Conservation (phyloP, 768 basidiomycete species). For the Lactifluus echinatus region DNA sequence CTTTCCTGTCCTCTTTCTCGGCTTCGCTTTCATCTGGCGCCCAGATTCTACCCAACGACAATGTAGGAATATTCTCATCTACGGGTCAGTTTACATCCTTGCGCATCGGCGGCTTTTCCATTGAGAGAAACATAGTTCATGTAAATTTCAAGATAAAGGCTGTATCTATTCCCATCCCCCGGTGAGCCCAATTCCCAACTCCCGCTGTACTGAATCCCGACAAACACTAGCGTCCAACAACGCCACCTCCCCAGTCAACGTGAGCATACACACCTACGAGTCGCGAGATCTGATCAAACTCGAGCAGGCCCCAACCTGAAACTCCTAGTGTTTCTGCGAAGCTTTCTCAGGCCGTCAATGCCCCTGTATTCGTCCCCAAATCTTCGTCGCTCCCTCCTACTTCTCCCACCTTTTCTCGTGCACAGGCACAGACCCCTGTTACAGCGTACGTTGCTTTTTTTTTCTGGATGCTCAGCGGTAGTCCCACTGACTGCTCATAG, state of each 20-base stretch:
- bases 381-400: constrained; percentile 28
- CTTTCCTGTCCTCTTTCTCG: constrained; percentile 2
- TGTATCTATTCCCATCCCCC: constrained; percentile 78
- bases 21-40: constrained; percentile 15
- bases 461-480: background rate
- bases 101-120: constrained; percentile 1
- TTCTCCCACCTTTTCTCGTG: constrained; percentile 18
- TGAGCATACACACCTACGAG: constrained; percentile 16
- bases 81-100: constrained; percentile 49
- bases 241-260: constrained; percentile 15
- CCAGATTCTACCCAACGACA: constrained; percentile 66
- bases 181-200: constrained; percentile 31
- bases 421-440: constrained; percentile 18
- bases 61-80: constrained; percentile 86
- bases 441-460: constrained; percentile 16
- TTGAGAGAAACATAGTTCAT: constrained; percentile 42
- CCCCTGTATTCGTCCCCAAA: constrained; percentile 80
- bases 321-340: constrained; percentile 22
- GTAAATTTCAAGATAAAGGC: constrained; percentile 81
- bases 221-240: constrained; percentile 13
- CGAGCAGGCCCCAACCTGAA: constrained; percentile 17
- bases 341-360: constrained; percentile 66
- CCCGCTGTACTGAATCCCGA: background rate
- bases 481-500: constrained; percentile 3
- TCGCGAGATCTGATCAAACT: background rate